These are phyloP conservation scores for Bullera alba DNA, from an alignment of 768 basidiomycete species.

Conservation along the genomic window DNA sequence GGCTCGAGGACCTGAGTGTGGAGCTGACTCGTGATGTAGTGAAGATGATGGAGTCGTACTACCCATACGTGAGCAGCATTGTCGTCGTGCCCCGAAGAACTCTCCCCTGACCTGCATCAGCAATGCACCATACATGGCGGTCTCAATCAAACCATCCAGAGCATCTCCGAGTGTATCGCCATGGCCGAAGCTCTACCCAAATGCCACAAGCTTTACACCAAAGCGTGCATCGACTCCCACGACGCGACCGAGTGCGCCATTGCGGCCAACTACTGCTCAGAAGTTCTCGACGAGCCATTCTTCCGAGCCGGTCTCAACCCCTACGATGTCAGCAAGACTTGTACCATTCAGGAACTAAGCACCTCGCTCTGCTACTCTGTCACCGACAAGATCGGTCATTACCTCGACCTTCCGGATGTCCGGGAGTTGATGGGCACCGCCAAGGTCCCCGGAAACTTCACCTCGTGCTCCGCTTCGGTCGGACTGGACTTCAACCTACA, in stretches of 20 bases:
- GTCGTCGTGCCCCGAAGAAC: too few species aligned
- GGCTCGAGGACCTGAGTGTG: neutral
- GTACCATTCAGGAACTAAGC: conserved; percentile 50
- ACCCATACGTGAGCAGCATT: conserved; percentile 26
- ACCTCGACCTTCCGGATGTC: conserved; percentile 57
- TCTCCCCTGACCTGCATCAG: conserved; percentile 5
- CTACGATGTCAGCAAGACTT: conserved; percentile 62
- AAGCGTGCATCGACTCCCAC: conserved; percentile 59
- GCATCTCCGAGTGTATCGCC: conserved; percentile 32
- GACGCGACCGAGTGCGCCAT: conserved; percentile 64
- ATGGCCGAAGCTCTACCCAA: conserved; percentile 51
- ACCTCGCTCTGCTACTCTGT: conserved; percentile 59
- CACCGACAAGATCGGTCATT: conserved; percentile 53
- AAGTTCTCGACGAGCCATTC: conserved; percentile 52
- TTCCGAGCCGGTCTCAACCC: conserved; percentile 48
- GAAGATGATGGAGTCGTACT: conserved; percentile 31
- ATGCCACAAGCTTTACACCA: conserved; percentile 57
- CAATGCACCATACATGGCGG: conserved; percentile 36
- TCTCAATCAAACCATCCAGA: conserved; percentile 26
- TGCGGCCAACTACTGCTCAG: conserved; percentile 61
- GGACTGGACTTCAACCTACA: conserved; percentile 53
- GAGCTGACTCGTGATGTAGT: conserved; percentile 9
- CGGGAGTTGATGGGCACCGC: conserved; percentile 59
- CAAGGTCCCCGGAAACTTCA: conserved; percentile 52
- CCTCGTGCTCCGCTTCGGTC: conserved; percentile 56